Evolutionary conservation across 2,329 filamentous ascomycete species (phyloP).

Genomic region (Botrytis galanthina): DNA sequence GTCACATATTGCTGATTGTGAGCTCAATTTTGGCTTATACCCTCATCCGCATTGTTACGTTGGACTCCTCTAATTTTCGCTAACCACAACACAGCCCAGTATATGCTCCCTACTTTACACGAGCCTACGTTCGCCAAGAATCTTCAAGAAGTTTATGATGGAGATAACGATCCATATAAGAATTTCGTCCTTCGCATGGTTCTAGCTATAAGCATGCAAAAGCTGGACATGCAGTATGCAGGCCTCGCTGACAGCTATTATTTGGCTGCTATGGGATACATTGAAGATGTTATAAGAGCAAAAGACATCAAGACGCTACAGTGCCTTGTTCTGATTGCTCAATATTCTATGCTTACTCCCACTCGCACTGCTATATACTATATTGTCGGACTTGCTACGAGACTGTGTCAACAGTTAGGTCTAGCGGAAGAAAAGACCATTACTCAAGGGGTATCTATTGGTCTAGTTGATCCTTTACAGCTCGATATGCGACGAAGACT

Average conservation of each 20-base stretch:
- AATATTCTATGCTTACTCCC: conserved; percentile 89
- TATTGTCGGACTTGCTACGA: conserved; percentile 81
- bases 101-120: conserved; percentile 83
- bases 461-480: conserved; percentile 65
- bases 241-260: conserved; percentile 95
- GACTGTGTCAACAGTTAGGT: conserved; percentile 85
- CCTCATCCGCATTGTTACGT: conserved; percentile 6
- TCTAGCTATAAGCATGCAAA: conserved; percentile 91
- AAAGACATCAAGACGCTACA: conserved; percentile 90
- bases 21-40: conserved; percentile 16
- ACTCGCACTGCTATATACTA: conserved; percentile 92
- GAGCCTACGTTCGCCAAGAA: conserved; percentile 75
- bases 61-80: conserved; percentile 16
- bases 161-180: conserved; percentile 73
- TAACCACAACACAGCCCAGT: conserved; percentile 61
- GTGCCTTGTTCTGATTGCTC: conserved; percentile 80
- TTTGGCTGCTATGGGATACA: conserved; percentile 77
- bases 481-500: conserved; percentile 87
- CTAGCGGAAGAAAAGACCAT: conserved; percentile 89
- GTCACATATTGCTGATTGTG: conserved; percentile 13
- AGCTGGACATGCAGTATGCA: conserved; percentile 84
- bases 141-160: conserved; percentile 76
- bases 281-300: conserved; percentile 79
- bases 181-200: conserved; percentile 90
- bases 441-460: conserved; percentile 53